Conservation (phyloP, 2,329 filamentous ascomycete genomes). For the Diaporthe aspalathi region DNA sequence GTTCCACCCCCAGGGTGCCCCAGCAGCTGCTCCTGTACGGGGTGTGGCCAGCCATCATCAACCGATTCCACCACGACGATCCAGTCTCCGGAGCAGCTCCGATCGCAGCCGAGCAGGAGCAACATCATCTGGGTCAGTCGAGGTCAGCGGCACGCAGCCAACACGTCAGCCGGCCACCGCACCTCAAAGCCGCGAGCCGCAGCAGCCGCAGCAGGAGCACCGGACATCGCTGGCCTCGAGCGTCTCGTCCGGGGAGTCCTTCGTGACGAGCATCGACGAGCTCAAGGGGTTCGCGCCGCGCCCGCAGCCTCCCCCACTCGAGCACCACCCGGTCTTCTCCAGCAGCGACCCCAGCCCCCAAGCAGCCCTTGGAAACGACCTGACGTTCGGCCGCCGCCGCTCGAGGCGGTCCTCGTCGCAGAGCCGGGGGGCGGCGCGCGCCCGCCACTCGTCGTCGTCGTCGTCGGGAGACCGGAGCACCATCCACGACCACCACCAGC, state of each 20-base stretch:
- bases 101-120: not conserved
- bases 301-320: slow-evolving; percentile 14
- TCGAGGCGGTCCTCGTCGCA: slow-evolving; percentile 22
- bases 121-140: not conserved
- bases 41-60: slow-evolving; percentile 8
- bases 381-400: slow-evolving; percentile 19
- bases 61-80: slow-evolving; percentile 4
- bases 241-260: slow-evolving; percentile 31
- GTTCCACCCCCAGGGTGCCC: slow-evolving; percentile 29
- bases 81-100: slow-evolving; percentile 15
- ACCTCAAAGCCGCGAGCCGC: not conserved
- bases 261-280: slow-evolving; percentile 30
- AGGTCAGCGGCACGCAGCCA: not conserved
- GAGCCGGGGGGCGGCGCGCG: not conserved
- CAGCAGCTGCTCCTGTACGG: not conserved
- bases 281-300: slow-evolving; percentile 4
- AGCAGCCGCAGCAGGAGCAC: not conserved
- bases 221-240: slow-evolving; percentile 6
- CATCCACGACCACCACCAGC: not conserved
- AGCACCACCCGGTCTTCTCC: slow-evolving; percentile 19
- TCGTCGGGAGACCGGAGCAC: slow-evolving; percentile 30
- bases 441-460: not conserved
- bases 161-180: not conserved
- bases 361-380: not conserved
- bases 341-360: not conserved